Evolutionary conservation across 805 yeast species (phyloP).

Genomic region (Candida michaelii): DNA sequence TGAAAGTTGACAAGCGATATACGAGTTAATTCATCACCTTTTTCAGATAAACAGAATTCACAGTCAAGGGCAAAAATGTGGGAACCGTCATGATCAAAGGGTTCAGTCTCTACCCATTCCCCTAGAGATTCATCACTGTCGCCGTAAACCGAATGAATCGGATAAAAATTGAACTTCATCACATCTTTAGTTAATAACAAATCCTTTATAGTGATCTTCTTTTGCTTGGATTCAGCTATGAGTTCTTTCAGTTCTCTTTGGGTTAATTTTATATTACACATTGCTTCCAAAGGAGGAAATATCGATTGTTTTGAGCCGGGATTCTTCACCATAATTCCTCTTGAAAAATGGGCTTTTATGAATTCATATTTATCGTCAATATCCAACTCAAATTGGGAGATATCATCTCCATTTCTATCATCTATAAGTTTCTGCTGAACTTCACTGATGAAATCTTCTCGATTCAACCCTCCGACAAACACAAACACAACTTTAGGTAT

Average conservation of each 20-base stretch:
- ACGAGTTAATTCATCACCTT: slow-evolving; percentile 71
- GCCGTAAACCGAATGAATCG: slow-evolving; percentile 46
- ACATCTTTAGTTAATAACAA: slow-evolving; percentile 52
- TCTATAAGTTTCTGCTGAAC: neutral
- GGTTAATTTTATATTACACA: slow-evolving; percentile 57
- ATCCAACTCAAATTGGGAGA: neutral
- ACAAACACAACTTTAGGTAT: slow-evolving; percentile 58
- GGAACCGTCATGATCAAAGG: slow-evolving; percentile 56
- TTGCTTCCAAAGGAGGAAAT: slow-evolving; percentile 53
- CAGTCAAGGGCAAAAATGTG: slow-evolving; percentile 84
- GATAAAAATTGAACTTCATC: slow-evolving; percentile 53
- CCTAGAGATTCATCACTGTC: neutral
- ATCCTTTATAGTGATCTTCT: slow-evolving; percentile 49
- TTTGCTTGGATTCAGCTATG: slow-evolving; percentile 28
- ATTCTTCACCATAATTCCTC: slow-evolving; percentile 24
- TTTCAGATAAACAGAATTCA: slow-evolving; percentile 77
- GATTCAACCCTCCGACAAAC: slow-evolving; percentile 61
- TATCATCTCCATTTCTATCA: neutral
- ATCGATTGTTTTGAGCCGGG: slow-evolving; percentile 68
- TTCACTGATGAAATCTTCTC: slow-evolving; percentile 7
- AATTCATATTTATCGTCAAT: neutral
- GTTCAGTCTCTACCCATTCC: slow-evolving; percentile 36
- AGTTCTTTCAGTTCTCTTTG: slow-evolving; percentile 53
- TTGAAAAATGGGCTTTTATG: neutral
- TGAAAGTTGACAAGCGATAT: slow-evolving; percentile 70